Evolutionary conservation across 208 protist genomes (phyloP), one percentile per base, ranked within the genome.

Genomic region (Crithidia bombi): DNA sequence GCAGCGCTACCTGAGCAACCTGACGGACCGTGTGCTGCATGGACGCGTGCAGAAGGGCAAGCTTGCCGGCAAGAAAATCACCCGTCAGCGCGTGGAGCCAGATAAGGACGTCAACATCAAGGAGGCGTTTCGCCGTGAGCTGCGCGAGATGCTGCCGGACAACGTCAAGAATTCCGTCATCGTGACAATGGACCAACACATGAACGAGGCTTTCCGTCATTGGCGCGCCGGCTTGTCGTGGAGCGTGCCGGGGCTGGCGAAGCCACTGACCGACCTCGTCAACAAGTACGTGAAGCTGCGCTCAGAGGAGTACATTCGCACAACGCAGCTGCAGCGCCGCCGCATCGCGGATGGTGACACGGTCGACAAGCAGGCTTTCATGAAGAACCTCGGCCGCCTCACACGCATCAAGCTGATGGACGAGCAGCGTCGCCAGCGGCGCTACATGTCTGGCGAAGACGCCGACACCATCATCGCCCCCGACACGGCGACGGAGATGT

Each of bases 91-190:
- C 36, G 92, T 99, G n/a, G 99, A 99, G 86, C 97, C 95, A 28
- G 95, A 99, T 82, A 99, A 99, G 82, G 99, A 99, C 81, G 86
- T 99, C 15, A 99, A 99, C 85, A 96, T 99, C 54, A 94, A 99
- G 66, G 98, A 99, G 32, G 91, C 98, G 1, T 98, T 99, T 51
- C 98, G 99, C 73, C 97, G 99, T 65, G 99, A 99, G 81, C 98
- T 99, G 66, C 83, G 99, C 0, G 99, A 99, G 88, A 99, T 99
- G 97, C 99, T 99, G 90, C 99, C 99, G 15, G 98, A 99, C 69
- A 98, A 98, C 76, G 93, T 99, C 49, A 98, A 98, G 63, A 78
- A 87, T 25, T 99, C 97, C 73, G 83, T 91, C 59, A 99, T 98
- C 64, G 87, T 97, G 49, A 98, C 94, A 11, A 99, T 99, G 80